Evolutionary conservation across 805 yeast species (phyloP), one percentile per base, ranked within the genome.

Genomic region (Cyberlindnera japonica): DNA sequence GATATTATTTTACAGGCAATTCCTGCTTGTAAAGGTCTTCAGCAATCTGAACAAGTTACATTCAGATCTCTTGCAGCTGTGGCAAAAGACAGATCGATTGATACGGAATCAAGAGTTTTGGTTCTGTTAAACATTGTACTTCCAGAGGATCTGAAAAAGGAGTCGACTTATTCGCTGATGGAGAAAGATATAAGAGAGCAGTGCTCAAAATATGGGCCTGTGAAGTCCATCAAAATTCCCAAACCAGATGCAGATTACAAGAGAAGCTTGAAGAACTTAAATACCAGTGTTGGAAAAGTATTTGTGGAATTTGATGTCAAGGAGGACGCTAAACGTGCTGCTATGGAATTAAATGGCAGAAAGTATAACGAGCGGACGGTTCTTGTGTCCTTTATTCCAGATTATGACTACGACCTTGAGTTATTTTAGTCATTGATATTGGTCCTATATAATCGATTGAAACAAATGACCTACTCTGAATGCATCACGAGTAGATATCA

Each of bases 241-340:
- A 69, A 72, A 49, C 89, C 79, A 54, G 45, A 58, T 14, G 52
- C 55, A 2, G 66, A 63, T 30, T 68, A 63, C 53, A 68, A 67
- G 37, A 61, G 72, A 56, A 69, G 76, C 54, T 52, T 71, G 49
- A 65, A 70, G 56, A 62, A 63, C 35, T 52, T 63, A 4, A 66
- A 68, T 26, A 69, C 82, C 3, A 86, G 84, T 6, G 70, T 81
- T 35, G 96, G 96, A 0, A 81, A 77, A 47, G 70, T 88, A 0
- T 88, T 71, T 58, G 76, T 85, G 17, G 77, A 81, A 58, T 89
- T 83, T 60, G 69, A 67, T 1, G 64, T 66, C 11, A 61, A 67
- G 2, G 73, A 72, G 2, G 61, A 63, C 2, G 81, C 95, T 1
- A 57, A 64, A 6, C 58, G 61, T 8, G 95, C 93, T 0, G 64